Conservation (phyloP, 1,284 basidiomycete genomes). For the Earliella scabrosa region DNA sequence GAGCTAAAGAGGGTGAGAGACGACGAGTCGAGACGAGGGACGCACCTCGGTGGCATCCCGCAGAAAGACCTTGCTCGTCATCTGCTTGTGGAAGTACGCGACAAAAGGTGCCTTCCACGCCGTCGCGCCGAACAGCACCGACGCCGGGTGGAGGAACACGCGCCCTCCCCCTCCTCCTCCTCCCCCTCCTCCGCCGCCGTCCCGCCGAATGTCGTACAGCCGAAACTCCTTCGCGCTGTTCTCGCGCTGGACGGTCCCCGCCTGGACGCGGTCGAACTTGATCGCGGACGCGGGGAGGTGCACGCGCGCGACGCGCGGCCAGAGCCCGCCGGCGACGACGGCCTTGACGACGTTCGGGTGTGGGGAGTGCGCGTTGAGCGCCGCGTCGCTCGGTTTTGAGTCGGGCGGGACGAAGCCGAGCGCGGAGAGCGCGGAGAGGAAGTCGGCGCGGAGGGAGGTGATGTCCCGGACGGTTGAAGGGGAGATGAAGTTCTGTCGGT, state of each 20-base stretch:
- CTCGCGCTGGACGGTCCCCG: constrained; percentile 81
- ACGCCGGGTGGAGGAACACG: constrained; percentile 88
- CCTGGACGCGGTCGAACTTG: constrained; percentile 83
- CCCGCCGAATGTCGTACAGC: constrained; percentile 66
- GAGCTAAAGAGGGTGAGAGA: too few relatives aligned
- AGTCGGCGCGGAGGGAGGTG: constrained; percentile 78
- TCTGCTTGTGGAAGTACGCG: constrained; percentile 83
- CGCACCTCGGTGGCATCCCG: constrained; percentile 87
- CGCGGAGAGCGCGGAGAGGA: constrained; percentile 72
- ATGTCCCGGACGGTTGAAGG: constrained; percentile 80
- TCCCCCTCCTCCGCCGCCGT: constrained; percentile 7
- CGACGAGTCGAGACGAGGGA: constrained; percentile 28
- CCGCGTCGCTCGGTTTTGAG: constrained; percentile 48
- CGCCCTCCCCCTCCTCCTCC: constrained; percentile 33
- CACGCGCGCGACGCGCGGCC: constrained; percentile 79
- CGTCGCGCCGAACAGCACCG: constrained; percentile 76
- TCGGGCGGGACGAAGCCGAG: constrained; percentile 70
- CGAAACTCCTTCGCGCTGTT: constrained; percentile 84
- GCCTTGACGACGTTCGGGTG: constrained; percentile 81
- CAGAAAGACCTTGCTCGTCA: constrained; percentile 87
- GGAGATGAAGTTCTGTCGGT: constrained; percentile 93
- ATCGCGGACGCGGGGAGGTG: constrained; percentile 74
- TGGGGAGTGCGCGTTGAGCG: constrained; percentile 61
- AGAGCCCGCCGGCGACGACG: constrained; percentile 82
- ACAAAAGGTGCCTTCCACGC: constrained; percentile 82